Percentiles rank a stretch among this genome's conserved stretches.
Evolutionary conservation across 257 asterid species (phyloP).

Genomic region (Gentiana straminea): DNA sequence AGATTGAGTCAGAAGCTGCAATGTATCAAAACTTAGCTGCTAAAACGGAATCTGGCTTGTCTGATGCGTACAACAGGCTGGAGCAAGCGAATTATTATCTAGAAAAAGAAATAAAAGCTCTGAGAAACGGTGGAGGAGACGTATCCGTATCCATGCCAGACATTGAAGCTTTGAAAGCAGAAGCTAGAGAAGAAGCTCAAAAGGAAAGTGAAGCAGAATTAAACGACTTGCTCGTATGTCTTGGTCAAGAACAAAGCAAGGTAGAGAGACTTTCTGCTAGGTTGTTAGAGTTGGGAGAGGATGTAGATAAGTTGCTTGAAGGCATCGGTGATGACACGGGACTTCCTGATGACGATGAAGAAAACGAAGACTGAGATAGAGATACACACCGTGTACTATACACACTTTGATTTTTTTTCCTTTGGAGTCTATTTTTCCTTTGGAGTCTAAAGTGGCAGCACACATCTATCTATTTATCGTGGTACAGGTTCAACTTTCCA

Average conservation of each 20-base stretch:
- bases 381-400: too few species aligned
- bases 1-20: constrained; percentile 45
- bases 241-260: constrained; percentile 94
- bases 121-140: constrained; percentile 39
- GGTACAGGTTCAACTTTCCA: too few species aligned
- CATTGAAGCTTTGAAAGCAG: constrained; percentile 55
- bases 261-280: constrained; percentile 65
- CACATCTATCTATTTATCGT: too few species aligned
- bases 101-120: constrained; percentile 48
- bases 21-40: constrained; percentile 35
- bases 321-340: constrained; percentile 62
- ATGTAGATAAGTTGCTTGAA: constrained; percentile 57
- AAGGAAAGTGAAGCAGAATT: constrained; percentile 81
- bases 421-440: too few species aligned
- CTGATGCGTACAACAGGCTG: constrained; percentile 83
- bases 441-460: too few species aligned
- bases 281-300: constrained; percentile 59
- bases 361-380: constrained; percentile 26
- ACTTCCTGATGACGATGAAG: constrained; percentile 47
- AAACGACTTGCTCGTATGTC: constrained; percentile 75
- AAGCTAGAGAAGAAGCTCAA: constrained; percentile 73
- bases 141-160: constrained; percentile 15
- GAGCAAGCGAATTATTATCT: constrained; percentile 65
- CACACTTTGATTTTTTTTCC: too few species aligned
- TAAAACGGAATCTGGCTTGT: constrained; percentile 75